Conservation (phyloP, 2,329 filamentous ascomycete genomes). For the Cladosporium sp. region DNA sequence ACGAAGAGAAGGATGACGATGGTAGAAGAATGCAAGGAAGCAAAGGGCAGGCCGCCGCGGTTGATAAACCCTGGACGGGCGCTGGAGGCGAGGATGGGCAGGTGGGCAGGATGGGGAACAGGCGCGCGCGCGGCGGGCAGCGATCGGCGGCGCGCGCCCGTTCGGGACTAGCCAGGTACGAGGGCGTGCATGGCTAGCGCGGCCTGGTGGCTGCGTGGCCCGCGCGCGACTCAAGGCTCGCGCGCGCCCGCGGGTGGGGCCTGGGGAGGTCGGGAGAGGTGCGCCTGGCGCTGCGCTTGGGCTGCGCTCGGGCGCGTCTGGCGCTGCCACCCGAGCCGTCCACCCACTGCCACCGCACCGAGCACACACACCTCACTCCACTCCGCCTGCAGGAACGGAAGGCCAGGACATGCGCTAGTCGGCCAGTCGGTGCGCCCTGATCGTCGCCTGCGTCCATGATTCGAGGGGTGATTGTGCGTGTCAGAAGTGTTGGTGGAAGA, state of each 20-base stretch:
- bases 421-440: neutral
- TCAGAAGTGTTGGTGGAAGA: constrained; percentile 7
- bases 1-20: constrained; percentile 21
- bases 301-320: neutral
- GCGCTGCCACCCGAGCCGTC: neutral
- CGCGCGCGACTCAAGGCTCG: constrained; percentile 21
- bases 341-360: too few relatives aligned
- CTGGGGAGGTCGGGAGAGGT: constrained; percentile 21
- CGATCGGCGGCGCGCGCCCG: neutral
- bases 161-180: constrained; percentile 24
- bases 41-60: constrained; percentile 18
- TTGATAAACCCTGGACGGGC: constrained; percentile 27
- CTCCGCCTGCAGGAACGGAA: constrained; percentile 13
- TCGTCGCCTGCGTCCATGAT: constrained; percentile 1
- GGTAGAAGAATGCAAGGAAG: constrained; percentile 21
- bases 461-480: neutral
- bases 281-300: neutral
- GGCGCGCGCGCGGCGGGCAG: too few relatives aligned
- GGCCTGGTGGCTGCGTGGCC: constrained; percentile 18
- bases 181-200: neutral
- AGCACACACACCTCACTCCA: neutral
- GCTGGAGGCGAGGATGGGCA: constrained; percentile 20
- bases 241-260: constrained; percentile 14
- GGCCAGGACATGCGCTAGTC: constrained; percentile 7
- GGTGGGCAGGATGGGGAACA: neutral